A percentile compares a stretch with the other conserved stretches of the same genome.
These are phyloP conservation scores for Haplosporangium sp. DNA, from an alignment of 371 early-diverging fungal genomes.

Conservation along the genomic window DNA sequence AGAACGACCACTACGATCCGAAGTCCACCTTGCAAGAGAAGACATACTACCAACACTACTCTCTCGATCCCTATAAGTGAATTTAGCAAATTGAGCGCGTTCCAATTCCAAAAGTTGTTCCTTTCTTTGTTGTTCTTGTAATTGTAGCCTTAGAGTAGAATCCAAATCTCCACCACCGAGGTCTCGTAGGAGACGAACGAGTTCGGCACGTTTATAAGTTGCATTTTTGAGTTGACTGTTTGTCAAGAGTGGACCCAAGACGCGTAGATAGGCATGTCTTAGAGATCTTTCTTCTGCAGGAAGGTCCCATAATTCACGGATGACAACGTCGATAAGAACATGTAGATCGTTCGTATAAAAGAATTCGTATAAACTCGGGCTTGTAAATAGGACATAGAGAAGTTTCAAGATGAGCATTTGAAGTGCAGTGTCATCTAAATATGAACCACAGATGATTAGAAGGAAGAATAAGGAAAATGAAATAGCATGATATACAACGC, in stretches of 20 bases:
- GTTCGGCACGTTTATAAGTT: slow-evolving; percentile 68
- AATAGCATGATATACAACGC: no score
- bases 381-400: slow-evolving; percentile 73
- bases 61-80: slow-evolving; percentile 40
- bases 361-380: slow-evolving; percentile 68
- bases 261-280: slow-evolving; percentile 80
- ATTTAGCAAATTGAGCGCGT: slow-evolving; percentile 11
- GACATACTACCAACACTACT: slow-evolving; percentile 16
- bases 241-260: slow-evolving; percentile 77
- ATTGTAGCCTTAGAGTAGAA: slow-evolving; percentile 21
- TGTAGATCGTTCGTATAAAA: slow-evolving; percentile 92
- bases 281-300: slow-evolving; percentile 81
- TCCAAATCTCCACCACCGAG: slow-evolving; percentile 48
- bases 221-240: slow-evolving; percentile 68
- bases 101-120: slow-evolving; percentile 30
- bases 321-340: slow-evolving; percentile 85
- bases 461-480: background rate
- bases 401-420: slow-evolving; percentile 81
- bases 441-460: background rate
- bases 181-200: slow-evolving; percentile 57
- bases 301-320: slow-evolving; percentile 81
- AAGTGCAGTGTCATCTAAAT: slow-evolving; percentile 71
- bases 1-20: slow-evolving; percentile 25
- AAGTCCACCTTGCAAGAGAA: slow-evolving; percentile 11
- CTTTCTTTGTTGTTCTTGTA: slow-evolving; percentile 29